A percentile compares a stretch with the other conserved stretches of the same genome.
phyloP scores from a whole-genome alignment of 805 yeast species.

The Barnettozyma populi region DNA sequence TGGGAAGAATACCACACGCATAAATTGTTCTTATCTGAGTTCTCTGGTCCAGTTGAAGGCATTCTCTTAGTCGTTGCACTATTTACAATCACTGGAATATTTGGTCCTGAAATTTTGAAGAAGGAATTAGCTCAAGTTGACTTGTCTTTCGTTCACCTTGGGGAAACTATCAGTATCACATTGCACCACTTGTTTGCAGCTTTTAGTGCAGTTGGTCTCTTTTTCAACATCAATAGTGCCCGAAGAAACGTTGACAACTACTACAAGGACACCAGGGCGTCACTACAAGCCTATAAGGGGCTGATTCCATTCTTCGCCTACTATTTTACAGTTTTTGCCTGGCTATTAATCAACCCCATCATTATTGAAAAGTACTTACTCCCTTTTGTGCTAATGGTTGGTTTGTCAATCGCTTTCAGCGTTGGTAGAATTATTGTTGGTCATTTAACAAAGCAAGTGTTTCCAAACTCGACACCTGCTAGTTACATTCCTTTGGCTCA shows the following conservation, averaged over 20 bases:
- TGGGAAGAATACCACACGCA: conserved; percentile 97
- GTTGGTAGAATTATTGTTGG: conserved; percentile 91
- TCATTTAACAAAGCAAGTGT: conserved; percentile 74
- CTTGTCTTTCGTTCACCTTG: conserved; percentile 14
- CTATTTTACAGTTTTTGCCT: conserved; percentile 24
- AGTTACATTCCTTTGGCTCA: conserved; percentile 59
- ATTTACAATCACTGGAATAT: conserved; percentile 56
- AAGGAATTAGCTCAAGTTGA: conserved; percentile 33
- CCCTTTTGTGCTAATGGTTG: conserved; percentile 65
- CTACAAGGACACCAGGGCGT: conserved; percentile 30
- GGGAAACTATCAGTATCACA: conserved; percentile 28
- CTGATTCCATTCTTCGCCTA: conserved; percentile 57
- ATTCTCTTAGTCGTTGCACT: conserved; percentile 55
- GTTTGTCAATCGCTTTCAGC: conserved; percentile 69
- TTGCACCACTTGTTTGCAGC: conserved; percentile 40
- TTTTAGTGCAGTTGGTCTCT: conserved; percentile 48
- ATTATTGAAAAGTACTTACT: conserved; percentile 33
- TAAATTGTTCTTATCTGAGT: conserved; percentile 64
- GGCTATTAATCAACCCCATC: conserved; percentile 49
- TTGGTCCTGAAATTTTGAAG: conserved; percentile 70
- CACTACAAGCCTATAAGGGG: conserved; percentile 41
- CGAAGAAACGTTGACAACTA: conserved; percentile 50
- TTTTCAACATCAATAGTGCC: conserved; percentile 65
- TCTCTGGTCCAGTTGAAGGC: conserved; percentile 96
- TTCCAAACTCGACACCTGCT: conserved; percentile 71